Base-by-base conservation (phyloP, 1,139 yeast genomes). In the Magnusiomyces tetraspermus region DNA sequence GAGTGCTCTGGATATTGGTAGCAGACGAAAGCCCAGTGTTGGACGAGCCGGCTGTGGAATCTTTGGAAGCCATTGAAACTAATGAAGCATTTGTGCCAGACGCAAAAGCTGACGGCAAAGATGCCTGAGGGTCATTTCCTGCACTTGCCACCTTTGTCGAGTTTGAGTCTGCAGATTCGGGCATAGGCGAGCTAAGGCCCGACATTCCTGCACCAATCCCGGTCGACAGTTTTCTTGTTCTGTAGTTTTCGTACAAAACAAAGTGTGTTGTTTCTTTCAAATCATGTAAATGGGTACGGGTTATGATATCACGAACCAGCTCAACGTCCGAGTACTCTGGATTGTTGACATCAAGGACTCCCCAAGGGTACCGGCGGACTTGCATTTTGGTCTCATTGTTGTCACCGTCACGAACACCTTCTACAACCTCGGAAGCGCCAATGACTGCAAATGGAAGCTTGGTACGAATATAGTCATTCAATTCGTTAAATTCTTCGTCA, bases 231-330 rank as follows among this genome's bases (percentile, higher is more conserved):
- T 95, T 82, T 63, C 85, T 94, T 3, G 97, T 88, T 74, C 98
- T 84, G 71, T 90, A 92, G 59, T 85, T 84, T 69, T 92, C 98
- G 68, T 92, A 92, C 60, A 92, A 74, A 63, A 86, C 83, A 68
- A 89, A 96, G 66, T 88, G 96, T 22, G 98, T 92, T 66, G 83
- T 82, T 65, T 92, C 97, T 71, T 90, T 90, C 71, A 92, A 79
- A 66, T 92, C 98, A 62, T 82, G 83, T 63, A 90, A 75, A 67
- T 90, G 97, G n/a, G 94, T 79, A 55, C 89, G 86, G 61, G 92
- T 77, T 47, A 92, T 71, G 4, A 92, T 87, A 55, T 88, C 84
- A 64, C 88, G 82, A 62, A 92, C 75, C 36, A 85, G 74, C 21
- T 82, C 76, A 66, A 92, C 87, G 67, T 92, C 98, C 54, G 90